Evolutionary conservation across 495 filamentous ascomycete species (phyloP), one percentile per base, ranked within the genome.

Genomic region (Podospora comata): DNA sequence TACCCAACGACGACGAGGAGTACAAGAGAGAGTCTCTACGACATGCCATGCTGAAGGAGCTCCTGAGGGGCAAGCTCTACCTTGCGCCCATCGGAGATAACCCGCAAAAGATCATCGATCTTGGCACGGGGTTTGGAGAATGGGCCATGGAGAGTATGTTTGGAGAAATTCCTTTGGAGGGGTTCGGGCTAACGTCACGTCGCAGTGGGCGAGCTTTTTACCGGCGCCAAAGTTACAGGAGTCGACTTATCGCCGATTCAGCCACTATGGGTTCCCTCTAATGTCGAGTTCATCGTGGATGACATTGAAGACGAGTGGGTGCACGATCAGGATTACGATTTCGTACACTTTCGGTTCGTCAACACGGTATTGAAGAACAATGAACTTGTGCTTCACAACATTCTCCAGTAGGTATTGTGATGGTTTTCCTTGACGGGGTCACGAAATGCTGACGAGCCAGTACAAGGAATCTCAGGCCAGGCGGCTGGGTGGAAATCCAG

Each of bases 71-170:
- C n/a, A 81, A 81, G 56, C 78, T 89, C 7, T 85, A 82, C 70
- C 77, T 88, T 3, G 84, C 90, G 0, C 90, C 90, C 5, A 78
- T 92, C 18, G 80, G 76, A 23, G 60, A 75, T 11, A 76, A 83
- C n/a, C 81, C 85, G 1, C 82, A 89, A 65, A 85, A 85, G 65
- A 84, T 89, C 23, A 79, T 92, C 11, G 90, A 92, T 70, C 72
- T 92, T 53, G 90, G 90, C 57, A 91, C 89, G 0, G 90, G 90
- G 5, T 82, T 80, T 65, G 82, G 81, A 16, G 72, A 78, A 65
- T 91, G 89, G 89, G 85, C 88, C 6, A 89, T 91, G 56, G 88
- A 89, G 71, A 81, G 88, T 82, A 80, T 75, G 85, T 72, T 11
- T 53, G 54, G 30, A 56, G 32, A 56, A 53, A 61, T 19, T 48